Evolutionary conservation across 129 eudicot genomes (phyloP), one percentile per base, ranked within the genome.

Genomic region (Erigeron canadensis): DNA sequence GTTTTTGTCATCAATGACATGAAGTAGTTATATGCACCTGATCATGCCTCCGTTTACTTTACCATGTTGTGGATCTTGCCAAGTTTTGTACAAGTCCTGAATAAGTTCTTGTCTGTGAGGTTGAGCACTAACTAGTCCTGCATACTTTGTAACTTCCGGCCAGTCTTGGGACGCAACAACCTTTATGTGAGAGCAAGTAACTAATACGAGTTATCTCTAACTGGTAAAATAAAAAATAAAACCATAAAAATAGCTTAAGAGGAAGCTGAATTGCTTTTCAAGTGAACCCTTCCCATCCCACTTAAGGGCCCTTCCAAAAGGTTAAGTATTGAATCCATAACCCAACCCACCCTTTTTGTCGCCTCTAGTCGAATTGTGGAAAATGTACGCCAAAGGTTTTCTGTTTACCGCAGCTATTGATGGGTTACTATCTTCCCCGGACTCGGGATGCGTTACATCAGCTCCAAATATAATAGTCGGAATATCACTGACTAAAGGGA

Each of bases 151-250:
- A 47, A 89, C 87, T 72, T 93, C 95, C 5, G 96, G 96, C 96
- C 95, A 91, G 72, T 93, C 98, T 83, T 87, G 95, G 16, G 98
- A 89, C 10, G 98, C 98, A 63, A 87, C 98, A 69, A 93, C 98
- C 98, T 93, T 83, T 50, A 17, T 16, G 2, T 6, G 13, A 12
- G 1, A 47, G n/a, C n/a, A n/a, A n/a, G n/a, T 28, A 28, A 1
- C 3, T 28, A 28, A 28, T 28, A 28, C 3, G 34, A 28, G 1
- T 28, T 28, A 28, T 28, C 34, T 28, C 1, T 28, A 28, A 28
- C 34, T 28, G 34, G 34, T 28, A 28, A 28, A 28, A 28, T 28
- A 0, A 28, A 28, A 28, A 28, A 28, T 28, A 28, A 28, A 28
- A 28, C 34, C 34, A 2, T 28, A 28, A 28, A 28, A 28, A 28